Conservation (phyloP, 2,329 filamentous ascomycete species). For the Albifimbria verrucaria region DNA sequence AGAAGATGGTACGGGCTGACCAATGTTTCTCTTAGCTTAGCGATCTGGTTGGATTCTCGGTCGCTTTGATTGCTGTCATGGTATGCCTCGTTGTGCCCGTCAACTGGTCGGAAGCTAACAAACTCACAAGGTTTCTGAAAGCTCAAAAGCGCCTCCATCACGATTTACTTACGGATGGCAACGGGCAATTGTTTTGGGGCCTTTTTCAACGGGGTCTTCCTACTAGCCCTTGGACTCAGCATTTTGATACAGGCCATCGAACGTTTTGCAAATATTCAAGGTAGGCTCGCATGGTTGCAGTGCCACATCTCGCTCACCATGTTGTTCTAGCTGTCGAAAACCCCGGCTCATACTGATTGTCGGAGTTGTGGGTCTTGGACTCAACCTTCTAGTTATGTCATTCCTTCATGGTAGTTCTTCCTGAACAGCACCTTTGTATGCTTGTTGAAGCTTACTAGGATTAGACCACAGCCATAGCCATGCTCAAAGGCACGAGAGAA, state of each 20-base stretch:
- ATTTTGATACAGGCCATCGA: constrained; percentile 73
- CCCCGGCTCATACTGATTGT: constrained; percentile 67
- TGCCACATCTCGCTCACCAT: constrained; percentile 10
- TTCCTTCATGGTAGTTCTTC: constrained; percentile 66
- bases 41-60: constrained; percentile 66
- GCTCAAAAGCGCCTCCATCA: constrained; percentile 48
- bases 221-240: constrained; percentile 68
- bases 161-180: constrained; percentile 68
- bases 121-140: constrained; percentile 50
- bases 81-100: constrained; percentile 34
- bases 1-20: constrained; percentile 9
- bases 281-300: constrained; percentile 29
- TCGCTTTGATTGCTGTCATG: constrained; percentile 62
- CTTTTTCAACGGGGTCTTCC: constrained; percentile 78
- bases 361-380: constrained; percentile 60
- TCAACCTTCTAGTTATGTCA: constrained; percentile 65
- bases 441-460: neutral
- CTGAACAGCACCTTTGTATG: no score
- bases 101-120: constrained; percentile 1
- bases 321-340: constrained; percentile 53
- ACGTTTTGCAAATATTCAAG: constrained; percentile 57
- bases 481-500: neutral
- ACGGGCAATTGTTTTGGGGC: constrained; percentile 67
- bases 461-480: neutral
- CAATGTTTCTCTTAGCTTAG: constrained; percentile 55